Percentiles rank a stretch among this genome's conserved stretches.
Evolutionary conservation across 2,329 filamentous ascomycete species (phyloP).

Genomic region (Alternaria novae-zelandiae): DNA sequence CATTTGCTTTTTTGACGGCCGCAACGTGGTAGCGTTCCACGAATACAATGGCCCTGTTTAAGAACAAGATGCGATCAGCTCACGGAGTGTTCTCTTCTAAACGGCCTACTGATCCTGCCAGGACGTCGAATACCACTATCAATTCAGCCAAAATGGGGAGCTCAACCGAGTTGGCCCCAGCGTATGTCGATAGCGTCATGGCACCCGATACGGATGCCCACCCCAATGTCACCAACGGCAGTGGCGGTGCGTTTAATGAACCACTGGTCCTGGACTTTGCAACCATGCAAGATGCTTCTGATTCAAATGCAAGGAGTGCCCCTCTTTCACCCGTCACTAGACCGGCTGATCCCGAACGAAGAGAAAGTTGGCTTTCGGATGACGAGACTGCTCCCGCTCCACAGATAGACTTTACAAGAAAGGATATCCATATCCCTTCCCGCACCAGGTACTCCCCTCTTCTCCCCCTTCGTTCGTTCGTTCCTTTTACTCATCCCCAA

Average conservation of each 20-base stretch:
- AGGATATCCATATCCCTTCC: constrained; percentile 46
- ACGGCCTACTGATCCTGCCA: constrained; percentile 25
- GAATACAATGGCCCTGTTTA: constrained; percentile 33
- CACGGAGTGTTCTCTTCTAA: constrained; percentile 36
- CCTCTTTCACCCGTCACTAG: constrained; percentile 24
- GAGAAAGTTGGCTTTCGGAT: constrained; percentile 33
- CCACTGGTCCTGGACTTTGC: constrained; percentile 41
- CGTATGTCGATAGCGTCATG: constrained; percentile 40
- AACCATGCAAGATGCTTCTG: constrained; percentile 29
- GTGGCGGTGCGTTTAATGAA: constrained; percentile 33
- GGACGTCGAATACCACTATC: constrained; percentile 28
- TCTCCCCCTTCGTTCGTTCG: neutral
- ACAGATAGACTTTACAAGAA: constrained; percentile 41
- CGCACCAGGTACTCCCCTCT: constrained; percentile 42
- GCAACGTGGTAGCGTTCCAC: neutral
- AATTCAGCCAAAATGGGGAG: constrained; percentile 35
- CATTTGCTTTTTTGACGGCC: neutral
- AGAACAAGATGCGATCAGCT: constrained; percentile 40
- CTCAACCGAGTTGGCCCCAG: constrained; percentile 26
- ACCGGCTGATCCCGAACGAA: constrained; percentile 11
- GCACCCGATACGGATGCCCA: constrained; percentile 23
- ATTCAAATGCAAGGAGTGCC: constrained; percentile 26
- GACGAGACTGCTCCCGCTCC: constrained; percentile 42
- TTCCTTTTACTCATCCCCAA: constrained; percentile 17
- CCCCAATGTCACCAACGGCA: constrained; percentile 12